Evolutionary conservation across 2,329 filamentous ascomycete genomes (phyloP).

Genomic region (Drechslera avenae): DNA sequence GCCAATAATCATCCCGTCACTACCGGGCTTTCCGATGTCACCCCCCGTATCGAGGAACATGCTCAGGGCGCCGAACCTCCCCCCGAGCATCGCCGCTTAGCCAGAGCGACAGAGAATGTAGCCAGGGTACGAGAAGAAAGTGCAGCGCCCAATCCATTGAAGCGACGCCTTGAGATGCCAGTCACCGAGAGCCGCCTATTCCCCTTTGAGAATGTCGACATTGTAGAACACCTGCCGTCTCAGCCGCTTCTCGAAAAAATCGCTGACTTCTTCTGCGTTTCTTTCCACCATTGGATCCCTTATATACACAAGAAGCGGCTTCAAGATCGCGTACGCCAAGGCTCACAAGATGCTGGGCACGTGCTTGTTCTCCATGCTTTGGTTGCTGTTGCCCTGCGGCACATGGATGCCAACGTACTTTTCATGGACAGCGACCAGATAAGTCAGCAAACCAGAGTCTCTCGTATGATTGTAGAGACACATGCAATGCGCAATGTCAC

Average conservation of each 20-base stretch:
- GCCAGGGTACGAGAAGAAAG: not conserved
- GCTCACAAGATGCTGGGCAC: constrained; percentile 18
- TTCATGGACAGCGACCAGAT: constrained; percentile 38
- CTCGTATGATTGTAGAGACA: constrained; percentile 40
- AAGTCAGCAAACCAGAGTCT: constrained; percentile 29
- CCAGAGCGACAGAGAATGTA: not conserved
- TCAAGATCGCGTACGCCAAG: constrained; percentile 28
- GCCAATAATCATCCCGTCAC: not conserved
- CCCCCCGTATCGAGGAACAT: constrained; percentile 6
- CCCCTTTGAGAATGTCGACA: constrained; percentile 28
- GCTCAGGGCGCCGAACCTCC: not conserved
- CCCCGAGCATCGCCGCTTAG: not conserved
- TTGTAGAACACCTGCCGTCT: constrained; percentile 33
- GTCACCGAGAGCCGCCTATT: constrained; percentile 22
- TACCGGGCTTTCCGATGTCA: constrained; percentile 1
- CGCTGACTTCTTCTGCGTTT: constrained; percentile 38
- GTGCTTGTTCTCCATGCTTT: constrained; percentile 39
- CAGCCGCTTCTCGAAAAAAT: constrained; percentile 34
- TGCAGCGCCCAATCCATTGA: constrained; percentile 21
- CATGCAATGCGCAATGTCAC: constrained; percentile 34
- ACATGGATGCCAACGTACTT: constrained; percentile 28
- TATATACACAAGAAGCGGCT: constrained; percentile 41
- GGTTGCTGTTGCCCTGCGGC: constrained; percentile 35
- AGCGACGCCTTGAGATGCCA: constrained; percentile 32
- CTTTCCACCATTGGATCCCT: constrained; percentile 46